phyloP scores from a whole-genome alignment of 768 basidiomycete species.

The Rhodotorula toruloides region DNA sequence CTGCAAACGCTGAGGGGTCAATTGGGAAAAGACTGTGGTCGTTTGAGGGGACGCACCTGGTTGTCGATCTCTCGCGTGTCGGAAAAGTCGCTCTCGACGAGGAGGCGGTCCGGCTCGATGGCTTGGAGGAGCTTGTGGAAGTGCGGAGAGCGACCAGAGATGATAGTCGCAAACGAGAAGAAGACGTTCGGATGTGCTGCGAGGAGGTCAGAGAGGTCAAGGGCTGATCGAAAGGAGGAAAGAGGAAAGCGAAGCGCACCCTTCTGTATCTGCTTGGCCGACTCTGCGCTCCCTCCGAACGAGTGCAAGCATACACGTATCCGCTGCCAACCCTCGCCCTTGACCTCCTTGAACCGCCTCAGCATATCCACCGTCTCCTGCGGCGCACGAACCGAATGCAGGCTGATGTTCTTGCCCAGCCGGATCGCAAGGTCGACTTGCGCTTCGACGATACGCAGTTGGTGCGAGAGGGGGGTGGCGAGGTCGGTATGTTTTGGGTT shows the following conservation, averaged over 20 bases:
- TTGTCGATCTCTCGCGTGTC: slow-evolving; percentile 63
- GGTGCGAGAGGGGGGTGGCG: slow-evolving; percentile 71
- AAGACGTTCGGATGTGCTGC: slow-evolving; percentile 69
- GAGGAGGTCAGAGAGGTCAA: slow-evolving; percentile 37
- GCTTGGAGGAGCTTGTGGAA: slow-evolving; percentile 61
- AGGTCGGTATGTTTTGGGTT: slow-evolving; percentile 61
- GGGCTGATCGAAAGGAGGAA: not conserved
- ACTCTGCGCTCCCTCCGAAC: slow-evolving; percentile 74
- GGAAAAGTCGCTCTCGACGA: slow-evolving; percentile 82
- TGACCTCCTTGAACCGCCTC: slow-evolving; percentile 55
- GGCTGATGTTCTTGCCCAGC: slow-evolving; percentile 66
- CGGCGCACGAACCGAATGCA: slow-evolving; percentile 80
- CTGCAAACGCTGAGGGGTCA: too few species aligned
- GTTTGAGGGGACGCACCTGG: slow-evolving; percentile 9
- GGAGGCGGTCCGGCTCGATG: slow-evolving; percentile 62
- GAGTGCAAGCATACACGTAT: slow-evolving; percentile 87
- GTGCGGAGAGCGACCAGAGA: slow-evolving; percentile 67
- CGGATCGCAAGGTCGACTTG: slow-evolving; percentile 83
- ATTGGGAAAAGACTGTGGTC: too few species aligned
- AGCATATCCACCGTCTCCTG: slow-evolving; percentile 65
- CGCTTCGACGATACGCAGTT: slow-evolving; percentile 69
- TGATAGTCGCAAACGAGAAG: slow-evolving; percentile 78
- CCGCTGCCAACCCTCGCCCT: slow-evolving; percentile 53
- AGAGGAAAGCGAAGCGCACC: slow-evolving; percentile 34
- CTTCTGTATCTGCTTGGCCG: slow-evolving; percentile 71